Base-by-base conservation (phyloP, 257 asterid species). In the Euphrasia confusa region DNA sequence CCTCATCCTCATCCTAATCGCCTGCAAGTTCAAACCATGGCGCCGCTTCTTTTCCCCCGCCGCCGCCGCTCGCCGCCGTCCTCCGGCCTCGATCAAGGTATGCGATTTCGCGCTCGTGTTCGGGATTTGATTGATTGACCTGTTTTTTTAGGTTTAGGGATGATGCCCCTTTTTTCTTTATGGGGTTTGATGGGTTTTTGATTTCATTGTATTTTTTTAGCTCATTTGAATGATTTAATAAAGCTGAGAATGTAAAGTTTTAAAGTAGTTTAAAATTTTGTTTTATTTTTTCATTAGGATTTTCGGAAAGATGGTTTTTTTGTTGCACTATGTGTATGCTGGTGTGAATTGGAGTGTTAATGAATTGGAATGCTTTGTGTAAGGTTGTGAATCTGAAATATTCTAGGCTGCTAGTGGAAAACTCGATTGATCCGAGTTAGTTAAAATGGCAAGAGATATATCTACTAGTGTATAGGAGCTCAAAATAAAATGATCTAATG, bases 11-110 rank as follows among this genome's bases (percentile, higher is more conserved):
- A 66, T 86, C 79, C 60, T 89, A 69, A 72, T 92, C 80, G 87
- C 90, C 76, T 89, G 93, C 79, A 84, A 83, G 81, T 83, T 79
- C 81, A 80, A 79, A 67, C 98, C 89, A 75, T 92, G 96, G 97
- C 90, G 93, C 61, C 79, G 76, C 67, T 75, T 85, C 75, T 42
- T 68, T 28, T 70, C 81, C 68, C 56, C 73, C 61, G 48, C 75
- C 65, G 53, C 83, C 71, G 72, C 80, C 64, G 71, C 68, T 11
- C 84, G 75, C 73, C 81, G 71, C 70, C 92, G 84, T 49, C 24
- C 75, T 21, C 69, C 79, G 64, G 68, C 75, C 68, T 62, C 80
- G 76, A 73, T 79, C 79, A 84, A 87, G 98, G 98, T 68, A 52
- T 54, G 54, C 55, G 68, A 66, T 66, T 48, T 63, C 63, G 17